phyloP scores from a whole-genome alignment of 495 filamentous ascomycete genomes.

The Cercophora sp. region DNA sequence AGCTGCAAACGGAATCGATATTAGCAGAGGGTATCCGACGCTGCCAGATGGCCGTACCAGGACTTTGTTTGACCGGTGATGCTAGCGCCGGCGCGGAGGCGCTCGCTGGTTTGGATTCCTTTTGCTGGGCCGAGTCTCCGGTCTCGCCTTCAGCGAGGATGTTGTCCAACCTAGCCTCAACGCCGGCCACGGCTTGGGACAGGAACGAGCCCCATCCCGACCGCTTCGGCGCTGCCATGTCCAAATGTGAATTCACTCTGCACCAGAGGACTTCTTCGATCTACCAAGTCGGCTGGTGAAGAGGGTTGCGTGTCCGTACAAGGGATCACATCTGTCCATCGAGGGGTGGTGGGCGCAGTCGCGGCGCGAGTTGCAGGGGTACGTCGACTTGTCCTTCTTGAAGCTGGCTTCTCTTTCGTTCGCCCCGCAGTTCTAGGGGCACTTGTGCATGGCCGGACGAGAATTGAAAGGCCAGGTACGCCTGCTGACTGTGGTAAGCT shows the following conservation, averaged over 20 bases:
- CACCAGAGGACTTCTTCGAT: too few species aligned
- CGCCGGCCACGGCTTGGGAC: conserved; percentile 85
- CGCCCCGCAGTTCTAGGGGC: too few species aligned
- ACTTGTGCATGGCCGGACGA: too few species aligned
- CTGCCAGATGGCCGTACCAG: too few species aligned
- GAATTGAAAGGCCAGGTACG: too few species aligned
- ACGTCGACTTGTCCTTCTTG: too few species aligned
- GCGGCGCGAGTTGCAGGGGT: neutral
- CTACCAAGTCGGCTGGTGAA: too few species aligned
- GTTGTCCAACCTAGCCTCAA: conserved; percentile 88
- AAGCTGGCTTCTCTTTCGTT: too few species aligned
- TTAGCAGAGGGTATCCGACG: neutral
- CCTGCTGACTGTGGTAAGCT: too few species aligned
- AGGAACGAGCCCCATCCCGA: conserved; percentile 80
- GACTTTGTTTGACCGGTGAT: conserved; percentile 25
- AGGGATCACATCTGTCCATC: conserved; percentile 1
- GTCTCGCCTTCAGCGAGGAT: conserved; percentile 77
- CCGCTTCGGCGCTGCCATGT: conserved; percentile 26
- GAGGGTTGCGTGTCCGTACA: neutral
- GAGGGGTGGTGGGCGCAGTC: neutral
- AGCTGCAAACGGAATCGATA: conserved; percentile 17
- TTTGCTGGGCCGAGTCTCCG: conserved; percentile 32
- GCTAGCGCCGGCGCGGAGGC: conserved; percentile 5
- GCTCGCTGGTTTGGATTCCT: conserved; percentile 20
- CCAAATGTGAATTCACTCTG: too few species aligned